phyloP scores from a whole-genome alignment of 1,284 basidiomycete species.

The Pseudozyma sp. region DNA sequence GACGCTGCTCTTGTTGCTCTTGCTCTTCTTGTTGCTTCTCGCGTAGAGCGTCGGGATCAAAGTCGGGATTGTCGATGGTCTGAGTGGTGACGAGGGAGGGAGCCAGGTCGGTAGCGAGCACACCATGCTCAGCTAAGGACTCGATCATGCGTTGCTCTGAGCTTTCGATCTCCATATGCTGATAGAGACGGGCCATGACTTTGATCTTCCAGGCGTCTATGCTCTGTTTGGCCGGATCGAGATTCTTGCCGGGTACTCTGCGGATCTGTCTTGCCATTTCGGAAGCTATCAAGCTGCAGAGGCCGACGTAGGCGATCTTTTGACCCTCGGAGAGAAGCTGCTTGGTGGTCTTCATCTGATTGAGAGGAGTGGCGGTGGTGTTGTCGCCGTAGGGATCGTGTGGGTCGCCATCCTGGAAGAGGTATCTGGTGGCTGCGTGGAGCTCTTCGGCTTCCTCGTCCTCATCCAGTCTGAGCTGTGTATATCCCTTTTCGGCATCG shows the following conservation, averaged over 20 bases:
- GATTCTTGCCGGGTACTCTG: slow-evolving; percentile 56
- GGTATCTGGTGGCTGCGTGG: slow-evolving; percentile 65
- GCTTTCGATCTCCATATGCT: slow-evolving; percentile 67
- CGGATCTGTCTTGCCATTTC: slow-evolving; percentile 55
- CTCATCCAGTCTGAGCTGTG: slow-evolving; percentile 66
- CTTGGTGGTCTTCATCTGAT: slow-evolving; percentile 67
- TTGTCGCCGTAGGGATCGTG: slow-evolving; percentile 52
- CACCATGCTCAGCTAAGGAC: slow-evolving; percentile 64
- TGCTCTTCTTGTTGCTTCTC: slow-evolving; percentile 38
- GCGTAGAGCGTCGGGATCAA: slow-evolving; percentile 56
- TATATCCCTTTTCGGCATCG: slow-evolving; percentile 61
- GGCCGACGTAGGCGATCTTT: slow-evolving; percentile 67
- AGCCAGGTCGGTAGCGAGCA: slow-evolving; percentile 63
- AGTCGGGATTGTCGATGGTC: slow-evolving; percentile 66
- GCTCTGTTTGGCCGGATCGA: slow-evolving; percentile 48
- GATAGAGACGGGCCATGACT: slow-evolving; percentile 66
- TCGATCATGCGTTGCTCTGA: slow-evolving; percentile 68
- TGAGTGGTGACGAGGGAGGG: slow-evolving; percentile 65
- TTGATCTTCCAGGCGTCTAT: slow-evolving; percentile 62
- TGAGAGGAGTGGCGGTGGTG: slow-evolving; percentile 61
- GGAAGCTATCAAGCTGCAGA: slow-evolving; percentile 62
- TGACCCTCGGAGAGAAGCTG: slow-evolving; percentile 64
- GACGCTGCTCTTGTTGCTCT: slow-evolving; percentile 18
- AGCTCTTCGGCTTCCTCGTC: slow-evolving; percentile 66
- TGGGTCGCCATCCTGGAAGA: slow-evolving; percentile 60